Percentiles rank a stretch among this genome's conserved stretches.
Evolutionary conservation across 441 rosid genomes (phyloP).

Genomic region (Mallotus repandus): DNA sequence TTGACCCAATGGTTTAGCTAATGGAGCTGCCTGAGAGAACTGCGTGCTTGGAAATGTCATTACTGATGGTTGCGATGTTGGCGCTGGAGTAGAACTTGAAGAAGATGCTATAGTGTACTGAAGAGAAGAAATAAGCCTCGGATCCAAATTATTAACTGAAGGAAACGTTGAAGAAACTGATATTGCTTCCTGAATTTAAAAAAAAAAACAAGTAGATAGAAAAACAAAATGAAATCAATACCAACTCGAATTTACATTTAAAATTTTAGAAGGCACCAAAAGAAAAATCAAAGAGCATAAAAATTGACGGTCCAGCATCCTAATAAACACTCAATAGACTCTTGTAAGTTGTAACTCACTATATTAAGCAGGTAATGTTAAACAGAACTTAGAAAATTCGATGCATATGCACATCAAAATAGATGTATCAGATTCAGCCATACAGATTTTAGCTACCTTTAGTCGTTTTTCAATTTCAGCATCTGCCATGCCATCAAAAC

Average conservation of each 20-base stretch:
- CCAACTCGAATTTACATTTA: conserved; percentile 11
- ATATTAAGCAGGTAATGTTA: neutral
- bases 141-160: conserved; percentile 56
- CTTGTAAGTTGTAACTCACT: neutral
- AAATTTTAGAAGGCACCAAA: neutral
- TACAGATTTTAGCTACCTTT: conserved; percentile 48
- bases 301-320: conserved; percentile 4
- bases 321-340: conserved; percentile 8
- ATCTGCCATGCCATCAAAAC: conserved; percentile 85
- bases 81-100: conserved; percentile 49
- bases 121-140: conserved; percentile 56
- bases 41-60: conserved; percentile 52
- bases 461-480: conserved; percentile 81
- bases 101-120: conserved; percentile 63
- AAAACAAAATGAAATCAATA: conserved; percentile 12
- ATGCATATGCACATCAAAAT: neutral
- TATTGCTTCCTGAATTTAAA: conserved; percentile 79
- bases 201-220: conserved; percentile 15
- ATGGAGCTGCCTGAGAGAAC: conserved; percentile 47
- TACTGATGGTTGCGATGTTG: conserved; percentile 49
- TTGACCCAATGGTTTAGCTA: conserved; percentile 58
- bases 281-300: neutral
- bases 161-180: conserved; percentile 59
- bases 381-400: neutral
- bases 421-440: conserved; percentile 8